Conservation (phyloP, 116 monocot genomes). For the Papilionanthe hybrid region DNA sequence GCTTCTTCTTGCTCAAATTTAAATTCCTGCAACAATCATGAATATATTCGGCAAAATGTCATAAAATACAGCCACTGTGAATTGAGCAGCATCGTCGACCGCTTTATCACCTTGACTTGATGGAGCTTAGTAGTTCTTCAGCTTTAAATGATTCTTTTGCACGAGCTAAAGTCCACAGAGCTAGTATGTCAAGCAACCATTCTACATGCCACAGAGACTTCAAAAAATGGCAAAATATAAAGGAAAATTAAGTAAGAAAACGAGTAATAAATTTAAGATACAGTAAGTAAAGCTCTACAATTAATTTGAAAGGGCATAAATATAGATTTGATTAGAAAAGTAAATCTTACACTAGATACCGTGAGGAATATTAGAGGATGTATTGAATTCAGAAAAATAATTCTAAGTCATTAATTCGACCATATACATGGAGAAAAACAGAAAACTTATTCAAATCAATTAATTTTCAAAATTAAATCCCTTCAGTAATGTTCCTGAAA, state of each 20-base stretch:
- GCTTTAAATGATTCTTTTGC: conserved; percentile 35
- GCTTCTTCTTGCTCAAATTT: conserved; percentile 44
- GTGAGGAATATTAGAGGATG: no score
- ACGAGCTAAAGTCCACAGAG: conserved; percentile 62
- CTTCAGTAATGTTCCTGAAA: no score
- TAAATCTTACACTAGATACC: no score
- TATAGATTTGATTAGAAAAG: no score
- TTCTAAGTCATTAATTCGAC: no score
- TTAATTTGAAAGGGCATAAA: not conserved
- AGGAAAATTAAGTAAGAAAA: not conserved
- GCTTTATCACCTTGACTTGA: conserved; percentile 45
- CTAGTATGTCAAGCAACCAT: conserved; percentile 74
- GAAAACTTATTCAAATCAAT: no score
- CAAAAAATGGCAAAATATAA: conserved; percentile 10
- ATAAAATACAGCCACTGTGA: not conserved
- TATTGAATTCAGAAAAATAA: no score
- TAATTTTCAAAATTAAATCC: no score
- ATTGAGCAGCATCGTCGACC: conserved; percentile 1
- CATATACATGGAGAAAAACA: no score
- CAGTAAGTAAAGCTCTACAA: not conserved
- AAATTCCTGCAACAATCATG: conserved; percentile 29
- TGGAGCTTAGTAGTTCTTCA: conserved; percentile 44
- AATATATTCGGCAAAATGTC: conserved; percentile 10
- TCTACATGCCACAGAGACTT: conserved; percentile 69
- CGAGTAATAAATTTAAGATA: not conserved